Evolutionary conservation across 352 stramenopile genomes (phyloP), one percentile per base, ranked within the genome.

Genomic region (Stramenopiles sp.): DNA sequence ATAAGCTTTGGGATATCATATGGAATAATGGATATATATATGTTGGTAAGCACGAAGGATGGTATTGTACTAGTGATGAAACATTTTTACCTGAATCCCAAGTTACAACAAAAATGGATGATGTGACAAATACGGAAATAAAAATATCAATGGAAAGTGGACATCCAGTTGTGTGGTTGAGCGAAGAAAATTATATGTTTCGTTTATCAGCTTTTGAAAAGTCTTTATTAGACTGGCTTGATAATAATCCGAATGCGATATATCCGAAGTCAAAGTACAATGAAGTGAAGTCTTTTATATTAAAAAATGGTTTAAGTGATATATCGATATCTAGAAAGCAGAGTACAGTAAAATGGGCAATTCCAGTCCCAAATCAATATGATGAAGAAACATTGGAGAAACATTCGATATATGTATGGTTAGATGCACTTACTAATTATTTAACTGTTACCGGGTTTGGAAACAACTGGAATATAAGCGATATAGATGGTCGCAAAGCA

Each of bases 361-460:
- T 99, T 78, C 86, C 90, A 30, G 95, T 99, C 0, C 95, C 95
- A 73, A 87, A 76, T 13, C 4, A 20, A 31, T 33, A 4, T 33
- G 31, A 33, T 33, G 65, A 13, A 33, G 13, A 76, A 33, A 33
- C 30, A 13, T 33, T 7, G 79, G 83, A 87, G 33, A 83, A 89
- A 82, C 95, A 99, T 85, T 92, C 98, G 78, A 94, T 99, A 86
- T 99, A 99, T 85, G 96, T 99, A 73, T 99, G 96, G 96, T 96
- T 99, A 76, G 96, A 99, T 84, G 96, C 96, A 0, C 85, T 99
- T 13, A 87, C 93, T 4, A 99, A 99, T 87, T 99, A 99, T 82
- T 86, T 98, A 78, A 98, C 93, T 33, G 94, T 90, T 29, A 87
- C 98, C 69, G 93, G 92, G 80, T 99, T 97, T 84, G 92, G 92